These are phyloP conservation scores for Ilyonectria sp. DNA, from an alignment of 2,329 filamentous ascomycete species.

Conservation along the genomic window DNA sequence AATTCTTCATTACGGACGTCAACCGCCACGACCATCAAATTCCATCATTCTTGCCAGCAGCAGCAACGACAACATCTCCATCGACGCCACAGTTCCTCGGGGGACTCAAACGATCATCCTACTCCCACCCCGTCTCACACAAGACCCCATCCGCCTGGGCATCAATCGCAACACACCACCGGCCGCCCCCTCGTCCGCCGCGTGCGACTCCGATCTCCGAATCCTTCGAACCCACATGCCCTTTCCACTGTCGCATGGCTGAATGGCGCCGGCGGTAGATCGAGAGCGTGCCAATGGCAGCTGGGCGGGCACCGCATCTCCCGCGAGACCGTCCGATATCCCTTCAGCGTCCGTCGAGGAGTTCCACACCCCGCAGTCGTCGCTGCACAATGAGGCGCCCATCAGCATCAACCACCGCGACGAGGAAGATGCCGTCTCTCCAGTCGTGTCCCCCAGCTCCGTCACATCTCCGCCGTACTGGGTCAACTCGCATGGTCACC, in stretches of 20 bases:
- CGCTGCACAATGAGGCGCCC: conserved; percentile 39
- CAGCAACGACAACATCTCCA: background rate
- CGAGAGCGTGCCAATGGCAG: conserved; percentile 42
- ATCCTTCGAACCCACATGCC: conserved; percentile 26
- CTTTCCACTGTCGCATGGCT: conserved; percentile 46
- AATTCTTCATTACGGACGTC: conserved; percentile 12
- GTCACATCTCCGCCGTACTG: conserved; percentile 63
- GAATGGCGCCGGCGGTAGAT: conserved; percentile 54
- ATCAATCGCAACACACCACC: conserved; percentile 25
- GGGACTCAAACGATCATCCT: background rate
- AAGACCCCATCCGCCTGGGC: conserved; percentile 11
- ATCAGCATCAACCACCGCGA: conserved; percentile 31
- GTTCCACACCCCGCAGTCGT: conserved; percentile 48
- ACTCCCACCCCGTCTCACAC: background rate
- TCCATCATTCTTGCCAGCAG: background rate
- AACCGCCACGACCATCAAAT: conserved; percentile 6
- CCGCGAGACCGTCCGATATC: conserved; percentile 37
- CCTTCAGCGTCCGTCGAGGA: conserved; percentile 37
- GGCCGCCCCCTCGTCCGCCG: background rate
- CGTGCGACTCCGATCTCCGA: conserved; percentile 9
- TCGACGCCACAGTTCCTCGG: background rate
- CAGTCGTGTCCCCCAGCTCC: conserved; percentile 48
- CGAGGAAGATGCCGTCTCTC: conserved; percentile 41
- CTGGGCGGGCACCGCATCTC: conserved; percentile 39
- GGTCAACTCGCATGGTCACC: conserved; percentile 54